Conservation (phyloP, 768 basidiomycete genomes). For the Coprinopsis cinerea region DNA sequence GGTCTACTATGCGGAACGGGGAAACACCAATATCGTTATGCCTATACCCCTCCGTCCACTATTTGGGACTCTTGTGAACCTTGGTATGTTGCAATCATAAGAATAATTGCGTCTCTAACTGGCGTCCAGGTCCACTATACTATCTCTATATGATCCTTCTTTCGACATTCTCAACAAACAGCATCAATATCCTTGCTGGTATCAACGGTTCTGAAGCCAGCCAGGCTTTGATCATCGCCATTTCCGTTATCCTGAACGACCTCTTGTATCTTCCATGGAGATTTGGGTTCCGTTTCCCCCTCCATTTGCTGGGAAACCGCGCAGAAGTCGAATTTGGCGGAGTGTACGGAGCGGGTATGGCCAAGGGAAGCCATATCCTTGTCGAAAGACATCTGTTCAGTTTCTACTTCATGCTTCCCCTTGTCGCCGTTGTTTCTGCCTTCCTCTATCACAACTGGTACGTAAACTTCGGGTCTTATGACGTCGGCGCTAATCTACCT, state of each 20-base stretch:
- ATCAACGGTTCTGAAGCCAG: conserved; percentile 95
- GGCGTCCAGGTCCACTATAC: conserved; percentile 74
- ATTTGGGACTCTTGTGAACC: conserved; percentile 75
- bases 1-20: conserved; percentile 93
- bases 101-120: not conserved
- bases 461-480: conserved; percentile 20
- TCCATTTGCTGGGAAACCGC: conserved; percentile 61
- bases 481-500: conserved; percentile 7
- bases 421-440: conserved; percentile 84
- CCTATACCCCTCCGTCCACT: conserved; percentile 74
- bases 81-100: conserved; percentile 50
- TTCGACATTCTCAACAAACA: conserved; percentile 95
- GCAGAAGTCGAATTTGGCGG: conserved; percentile 72
- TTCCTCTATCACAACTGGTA: conserved; percentile 97
- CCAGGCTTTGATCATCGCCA: conserved; percentile 87
- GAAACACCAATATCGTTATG: conserved; percentile 90
- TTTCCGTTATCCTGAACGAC: conserved; percentile 90
- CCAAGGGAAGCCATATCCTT: conserved; percentile 78
- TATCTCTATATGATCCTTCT: conserved; percentile 95
- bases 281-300: conserved; percentile 62
- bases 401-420: conserved; percentile 93
- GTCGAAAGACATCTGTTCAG: conserved; percentile 94
- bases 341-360: conserved; percentile 78
- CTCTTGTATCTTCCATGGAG: conserved; percentile 92
- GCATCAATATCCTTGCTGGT: conserved; percentile 97